These are phyloP conservation scores for Botrytis medusae DNA, from an alignment of 2,329 filamentous ascomycete genomes.

Conservation along the genomic window DNA sequence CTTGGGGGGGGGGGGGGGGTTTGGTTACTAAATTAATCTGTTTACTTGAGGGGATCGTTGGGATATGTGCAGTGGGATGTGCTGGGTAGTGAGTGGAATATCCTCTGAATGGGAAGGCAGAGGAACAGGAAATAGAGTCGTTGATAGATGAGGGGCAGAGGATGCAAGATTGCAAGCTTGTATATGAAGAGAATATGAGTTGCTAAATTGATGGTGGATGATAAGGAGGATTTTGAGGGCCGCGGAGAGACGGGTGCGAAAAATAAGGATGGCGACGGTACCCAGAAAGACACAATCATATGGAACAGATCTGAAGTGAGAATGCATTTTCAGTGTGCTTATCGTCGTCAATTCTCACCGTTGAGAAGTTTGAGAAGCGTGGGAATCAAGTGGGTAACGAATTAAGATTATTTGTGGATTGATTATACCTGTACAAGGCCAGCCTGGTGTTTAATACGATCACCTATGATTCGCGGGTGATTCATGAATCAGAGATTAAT, in stretches of 20 bases:
- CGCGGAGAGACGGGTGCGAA: neutral
- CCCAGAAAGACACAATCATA: too few relatives aligned
- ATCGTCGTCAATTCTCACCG: too few relatives aligned
- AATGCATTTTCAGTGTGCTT: too few relatives aligned
- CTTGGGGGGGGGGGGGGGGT: neutral
- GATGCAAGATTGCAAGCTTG: neutral
- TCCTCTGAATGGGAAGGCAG: rapidly evolving
- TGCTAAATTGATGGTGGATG: neutral
- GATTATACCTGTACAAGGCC: too few relatives aligned
- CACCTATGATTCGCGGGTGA: too few relatives aligned
- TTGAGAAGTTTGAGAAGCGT: too few relatives aligned
- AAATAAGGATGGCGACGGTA: too few relatives aligned
- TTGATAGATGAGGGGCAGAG: neutral
- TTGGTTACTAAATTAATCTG: neutral
- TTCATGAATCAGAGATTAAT: too few relatives aligned
- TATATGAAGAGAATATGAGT: neutral
- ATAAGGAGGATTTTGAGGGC: neutral
- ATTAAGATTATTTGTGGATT: too few relatives aligned
- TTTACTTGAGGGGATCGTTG: neutral
- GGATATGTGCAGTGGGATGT: neutral
- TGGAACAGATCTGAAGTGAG: too few relatives aligned
- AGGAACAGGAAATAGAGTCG: neutral
- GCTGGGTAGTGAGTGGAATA: neutral
- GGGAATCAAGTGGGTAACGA: too few relatives aligned
- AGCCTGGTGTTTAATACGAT: too few relatives aligned